Evolutionary conservation across 805 yeast genomes (phyloP).

Genomic region (Debaryomyces hansenii): DNA sequence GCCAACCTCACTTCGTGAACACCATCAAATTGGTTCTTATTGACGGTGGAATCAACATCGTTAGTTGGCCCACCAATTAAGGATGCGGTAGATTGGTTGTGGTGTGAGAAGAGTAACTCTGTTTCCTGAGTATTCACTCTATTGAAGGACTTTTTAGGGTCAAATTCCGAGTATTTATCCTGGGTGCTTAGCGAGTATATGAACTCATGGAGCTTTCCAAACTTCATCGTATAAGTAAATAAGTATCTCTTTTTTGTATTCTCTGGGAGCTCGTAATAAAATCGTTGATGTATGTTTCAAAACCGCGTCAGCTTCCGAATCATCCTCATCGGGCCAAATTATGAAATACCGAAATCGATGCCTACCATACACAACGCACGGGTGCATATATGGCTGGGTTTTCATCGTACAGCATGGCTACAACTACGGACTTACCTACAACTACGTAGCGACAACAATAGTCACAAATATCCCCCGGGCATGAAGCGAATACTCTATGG

Average conservation of each 20-base stretch:
- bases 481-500: conserved; percentile 47
- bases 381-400: not conserved
- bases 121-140: conserved; percentile 41
- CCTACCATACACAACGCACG: not conserved
- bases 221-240: conserved; percentile 12
- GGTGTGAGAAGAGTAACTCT: conserved; percentile 28
- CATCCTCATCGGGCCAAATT: no score
- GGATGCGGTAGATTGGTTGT: conserved; percentile 22
- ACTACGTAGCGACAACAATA: not conserved
- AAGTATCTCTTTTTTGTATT: not conserved
- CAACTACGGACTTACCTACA: not conserved
- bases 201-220: conserved; percentile 50
- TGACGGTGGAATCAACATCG: conserved; percentile 20
- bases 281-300: no score
- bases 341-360: no score
- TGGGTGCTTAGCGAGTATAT: conserved; percentile 63
- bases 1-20: conserved; percentile 74
- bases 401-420: not conserved
- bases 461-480: conserved; percentile 43
- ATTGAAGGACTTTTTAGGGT: conserved; percentile 47
- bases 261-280: no score
- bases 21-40: conserved; percentile 49
- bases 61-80: conserved; percentile 24
- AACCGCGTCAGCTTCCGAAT: no score
- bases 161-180: conserved; percentile 71